phyloP scores from a whole-genome alignment of 352 stramenopile species.

The Aphanomyces invadans region DNA sequence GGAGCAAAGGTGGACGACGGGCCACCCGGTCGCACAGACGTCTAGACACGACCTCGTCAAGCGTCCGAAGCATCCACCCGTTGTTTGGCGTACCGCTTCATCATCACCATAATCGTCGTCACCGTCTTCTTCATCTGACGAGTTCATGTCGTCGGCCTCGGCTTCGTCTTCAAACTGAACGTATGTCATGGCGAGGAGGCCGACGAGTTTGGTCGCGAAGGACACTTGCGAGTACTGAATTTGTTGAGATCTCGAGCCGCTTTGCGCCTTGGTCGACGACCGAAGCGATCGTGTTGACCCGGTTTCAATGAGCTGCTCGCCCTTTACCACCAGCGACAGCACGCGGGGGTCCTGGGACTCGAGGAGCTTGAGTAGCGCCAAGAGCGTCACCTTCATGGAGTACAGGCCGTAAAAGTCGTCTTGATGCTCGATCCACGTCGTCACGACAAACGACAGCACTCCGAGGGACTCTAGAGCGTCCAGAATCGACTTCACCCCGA shows the following conservation, averaged over 20 bases:
- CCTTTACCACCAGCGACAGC: slow-evolving; percentile 51
- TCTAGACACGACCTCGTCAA: background rate
- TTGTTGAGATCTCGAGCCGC: slow-evolving; percentile 8
- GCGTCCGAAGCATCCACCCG: background rate
- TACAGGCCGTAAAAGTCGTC: slow-evolving; percentile 76
- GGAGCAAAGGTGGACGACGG: slow-evolving; percentile 60
- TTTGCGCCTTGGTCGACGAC: slow-evolving; percentile 34
- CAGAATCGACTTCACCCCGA: slow-evolving; percentile 48
- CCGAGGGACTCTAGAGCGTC: slow-evolving; percentile 68
- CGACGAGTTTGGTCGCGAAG: slow-evolving; percentile 70
- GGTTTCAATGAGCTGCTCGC: slow-evolving; percentile 35
- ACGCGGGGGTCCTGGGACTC: slow-evolving; percentile 71
- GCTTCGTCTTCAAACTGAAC: slow-evolving; percentile 61
- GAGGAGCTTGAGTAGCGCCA: slow-evolving; percentile 57
- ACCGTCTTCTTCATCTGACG: slow-evolving; percentile 39
- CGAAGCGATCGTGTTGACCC: slow-evolving; percentile 50
- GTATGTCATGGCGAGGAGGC: slow-evolving; percentile 65
- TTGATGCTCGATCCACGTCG: slow-evolving; percentile 78
- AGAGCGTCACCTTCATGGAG: slow-evolving; percentile 78
- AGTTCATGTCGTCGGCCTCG: slow-evolving; percentile 57
- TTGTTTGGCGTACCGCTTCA: slow-evolving; percentile 7
- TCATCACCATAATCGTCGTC: slow-evolving; percentile 53
- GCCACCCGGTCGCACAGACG: background rate
- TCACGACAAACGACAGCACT: slow-evolving; percentile 73
- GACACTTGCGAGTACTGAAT: slow-evolving; percentile 57